A percentile compares a stretch with the other conserved stretches of the same genome.
These are phyloP conservation scores for Brachypodium distachyon DNA, from an alignment of 202 grass and related monocot genomes.

Conservation along the genomic window DNA sequence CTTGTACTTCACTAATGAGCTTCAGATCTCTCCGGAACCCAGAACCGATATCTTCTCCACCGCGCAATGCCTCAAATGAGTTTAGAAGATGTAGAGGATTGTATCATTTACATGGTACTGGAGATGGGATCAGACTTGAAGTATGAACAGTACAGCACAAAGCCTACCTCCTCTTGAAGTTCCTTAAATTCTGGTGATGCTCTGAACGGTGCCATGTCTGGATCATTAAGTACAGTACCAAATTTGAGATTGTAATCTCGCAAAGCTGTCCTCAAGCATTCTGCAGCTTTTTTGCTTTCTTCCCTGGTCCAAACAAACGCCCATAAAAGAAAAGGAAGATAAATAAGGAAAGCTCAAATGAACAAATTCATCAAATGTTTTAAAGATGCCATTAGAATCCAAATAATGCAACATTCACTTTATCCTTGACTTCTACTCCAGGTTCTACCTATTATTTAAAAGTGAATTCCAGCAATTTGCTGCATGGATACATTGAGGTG, in stretches of 20 bases:
- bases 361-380: background rate
- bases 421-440: background rate
- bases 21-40: conserved; percentile 89
- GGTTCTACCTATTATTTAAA: background rate
- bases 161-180: conserved; percentile 79
- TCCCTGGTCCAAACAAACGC: conserved; percentile 58
- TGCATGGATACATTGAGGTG: background rate
- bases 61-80: conserved; percentile 63
- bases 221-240: conserved; percentile 85
- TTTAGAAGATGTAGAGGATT: conserved; percentile 6
- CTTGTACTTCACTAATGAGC: conserved; percentile 97
- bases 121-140: background rate
- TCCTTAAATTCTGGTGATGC: conserved; percentile 87
- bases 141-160: background rate
- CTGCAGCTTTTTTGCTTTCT: conserved; percentile 70
- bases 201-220: conserved; percentile 79
- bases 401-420: background rate
- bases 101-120: background rate
- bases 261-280: conserved; percentile 78
- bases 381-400: background rate
- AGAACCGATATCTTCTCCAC: conserved; percentile 81
- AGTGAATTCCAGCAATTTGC: background rate
- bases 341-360: conserved; percentile 1
- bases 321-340: background rate
- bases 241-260: conserved; percentile 95